Evolutionary conservation across 1,284 basidiomycete species (phyloP), one percentile per base, ranked within the genome.

Genomic region (Heimioporus retisporus): DNA sequence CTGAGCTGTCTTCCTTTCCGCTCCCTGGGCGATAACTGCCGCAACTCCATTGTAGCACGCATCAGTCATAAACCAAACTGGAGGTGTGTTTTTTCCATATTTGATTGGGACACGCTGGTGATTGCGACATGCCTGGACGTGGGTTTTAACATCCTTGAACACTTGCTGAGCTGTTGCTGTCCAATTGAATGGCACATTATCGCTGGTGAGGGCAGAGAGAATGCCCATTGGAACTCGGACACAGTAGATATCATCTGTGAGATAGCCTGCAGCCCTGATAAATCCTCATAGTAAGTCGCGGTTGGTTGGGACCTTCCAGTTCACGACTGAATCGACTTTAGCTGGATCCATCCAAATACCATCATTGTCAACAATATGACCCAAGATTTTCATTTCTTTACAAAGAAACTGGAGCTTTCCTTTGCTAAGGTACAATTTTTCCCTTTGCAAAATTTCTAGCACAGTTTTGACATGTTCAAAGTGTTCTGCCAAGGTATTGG

Each of bases 301-400:
- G 25, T 77, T 79, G 0, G 69, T 78, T 0, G 77, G 79, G 0
- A 61, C 65, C 31, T 80, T 80, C 82, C 82, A 84, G 2, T 74
- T 71, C 0, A 70, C 6, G 0, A 84, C 66, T 0, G 67, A 6
- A 19, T 79, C 73, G 0, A 84, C 78, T 35, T 84, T 84, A 25
- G 77, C 69, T 0, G 77, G 73, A 35, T 83, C 82, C 75, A 82
- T 82, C 0, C 68, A 60, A n/a, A 85, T 83, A 0, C 82, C 82
- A 0, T 78, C 56, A 8, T 77, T 60, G 16, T 77, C 73, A 1
- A 85, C 70, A 0, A 83, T 64, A 0, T 72, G 73, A 0, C 83
- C 83, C 0, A 84, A 67, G 0, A 82, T 55, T 6, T 73, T 71
- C 59, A 81, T 50, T 68, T 79, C 70, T 4, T 42, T 43, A 5